These are phyloP conservation scores for Fraxinus paxiana DNA, from an alignment of 305 asterid species.

Conservation along the genomic window DNA sequence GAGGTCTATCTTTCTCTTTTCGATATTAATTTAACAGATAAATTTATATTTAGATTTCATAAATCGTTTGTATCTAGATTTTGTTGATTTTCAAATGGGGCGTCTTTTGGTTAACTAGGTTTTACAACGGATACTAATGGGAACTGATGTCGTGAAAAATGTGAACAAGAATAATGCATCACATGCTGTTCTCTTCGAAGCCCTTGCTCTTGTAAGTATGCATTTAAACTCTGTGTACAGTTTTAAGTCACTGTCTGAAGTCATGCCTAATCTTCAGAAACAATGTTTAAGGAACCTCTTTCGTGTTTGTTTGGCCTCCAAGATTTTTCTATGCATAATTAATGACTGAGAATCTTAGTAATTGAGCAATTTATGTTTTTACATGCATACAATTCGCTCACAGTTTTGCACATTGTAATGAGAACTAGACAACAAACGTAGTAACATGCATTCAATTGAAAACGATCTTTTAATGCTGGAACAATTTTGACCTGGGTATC, in stretches of 20 bases:
- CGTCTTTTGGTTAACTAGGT: constrained; percentile 42
- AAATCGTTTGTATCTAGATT: neutral
- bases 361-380: constrained; percentile 1
- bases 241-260: neutral
- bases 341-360: neutral
- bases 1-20: constrained; percentile 48
- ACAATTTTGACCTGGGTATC: neutral
- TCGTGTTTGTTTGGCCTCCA: neutral
- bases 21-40: neutral
- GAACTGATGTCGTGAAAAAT: constrained; percentile 98
- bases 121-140: constrained; percentile 92
- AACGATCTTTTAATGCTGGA: constrained; percentile 3
- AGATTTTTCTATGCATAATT: neutral
- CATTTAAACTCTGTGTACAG: neutral
- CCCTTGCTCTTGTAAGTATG: constrained; percentile 95
- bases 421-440: neutral
- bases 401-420: neutral
- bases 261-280: constrained; percentile 1
- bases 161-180: constrained; percentile 99
- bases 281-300: neutral
- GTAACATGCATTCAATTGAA: neutral
- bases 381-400: neutral
- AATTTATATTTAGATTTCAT: neutral
- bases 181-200: constrained; percentile 98
- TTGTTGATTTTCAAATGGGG: neutral